Percentiles rank a stretch among this genome's conserved stretches.
These are phyloP conservation scores for Paramarasmius palmivorus DNA, from an alignment of 1,284 basidiomycete genomes.

Conservation along the genomic window DNA sequence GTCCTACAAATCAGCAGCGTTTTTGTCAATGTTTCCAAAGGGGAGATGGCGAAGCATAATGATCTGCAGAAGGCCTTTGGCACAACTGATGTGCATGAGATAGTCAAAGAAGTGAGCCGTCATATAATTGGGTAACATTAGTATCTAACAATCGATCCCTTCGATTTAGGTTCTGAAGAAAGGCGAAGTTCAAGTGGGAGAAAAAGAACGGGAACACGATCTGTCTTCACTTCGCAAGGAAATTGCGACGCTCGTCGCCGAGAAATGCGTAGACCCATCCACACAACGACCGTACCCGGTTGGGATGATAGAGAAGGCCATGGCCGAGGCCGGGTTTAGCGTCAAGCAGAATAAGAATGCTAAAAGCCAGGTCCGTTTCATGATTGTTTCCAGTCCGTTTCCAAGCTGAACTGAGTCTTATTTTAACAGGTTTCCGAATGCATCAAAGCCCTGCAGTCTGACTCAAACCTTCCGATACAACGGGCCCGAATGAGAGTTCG, in stretches of 20 bases:
- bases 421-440: constrained; percentile 84
- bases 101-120: constrained; percentile 77
- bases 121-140: not conserved
- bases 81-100: constrained; percentile 70
- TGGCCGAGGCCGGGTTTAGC: constrained; percentile 92
- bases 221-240: constrained; percentile 84
- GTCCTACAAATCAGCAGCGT: constrained; percentile 97
- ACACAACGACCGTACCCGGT: constrained; percentile 92
- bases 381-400: not conserved
- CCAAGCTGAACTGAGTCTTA: not conserved
- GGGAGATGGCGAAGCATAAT: constrained; percentile 85
- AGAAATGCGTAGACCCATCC: constrained; percentile 92
- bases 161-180: constrained; percentile 84
- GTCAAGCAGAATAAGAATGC: constrained; percentile 88
- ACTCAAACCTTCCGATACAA: constrained; percentile 86
- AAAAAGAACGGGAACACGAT: constrained; percentile 94
- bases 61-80: constrained; percentile 93
- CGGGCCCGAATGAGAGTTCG: constrained; percentile 91
- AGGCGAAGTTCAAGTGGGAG: constrained; percentile 96
- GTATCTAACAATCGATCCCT: not conserved
- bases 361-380: constrained; percentile 76
- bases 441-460: constrained; percentile 81
- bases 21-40: constrained; percentile 96
- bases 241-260: constrained; percentile 91
- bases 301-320: constrained; percentile 97